phyloP scores from a whole-genome alignment of 495 filamentous ascomycete genomes.

The Aspergillus bridgeri region DNA sequence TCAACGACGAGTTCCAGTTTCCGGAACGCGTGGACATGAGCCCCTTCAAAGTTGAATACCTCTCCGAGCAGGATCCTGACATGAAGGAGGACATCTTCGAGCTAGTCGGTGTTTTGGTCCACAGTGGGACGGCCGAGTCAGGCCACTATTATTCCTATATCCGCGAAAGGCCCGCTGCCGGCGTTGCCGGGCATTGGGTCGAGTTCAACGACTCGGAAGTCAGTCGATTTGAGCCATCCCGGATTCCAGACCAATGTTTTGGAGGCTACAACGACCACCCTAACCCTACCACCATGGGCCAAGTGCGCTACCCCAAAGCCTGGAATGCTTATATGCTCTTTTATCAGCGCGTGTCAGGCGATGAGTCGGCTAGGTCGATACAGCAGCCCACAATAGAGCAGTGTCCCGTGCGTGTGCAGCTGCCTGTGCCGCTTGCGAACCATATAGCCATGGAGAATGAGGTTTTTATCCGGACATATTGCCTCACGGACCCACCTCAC shows the following conservation, averaged over 20 bases:
- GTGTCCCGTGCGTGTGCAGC: conserved; percentile 52
- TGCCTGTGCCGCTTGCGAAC: conserved; percentile 54
- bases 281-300: conserved; percentile 36
- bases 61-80: conserved; percentile 60
- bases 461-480: conserved; percentile 68
- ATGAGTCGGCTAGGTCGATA: conserved; percentile 37
- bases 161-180: conserved; percentile 65
- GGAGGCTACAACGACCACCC: conserved; percentile 62
- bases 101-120: conserved; percentile 87
- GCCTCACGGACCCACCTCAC: conserved; percentile 74
- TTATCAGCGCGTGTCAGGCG: conserved; percentile 76
- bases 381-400: conserved; percentile 30
- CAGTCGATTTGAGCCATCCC: conserved; percentile 64
- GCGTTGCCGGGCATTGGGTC: conserved; percentile 62
- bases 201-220: conserved; percentile 92
- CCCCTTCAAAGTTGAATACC: conserved; percentile 80
- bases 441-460: conserved; percentile 72
- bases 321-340: conserved; percentile 98
- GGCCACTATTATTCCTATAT: conserved; percentile 98
- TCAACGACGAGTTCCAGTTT: conserved; percentile 93
- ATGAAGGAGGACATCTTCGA: conserved; percentile 73
- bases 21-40: conserved; percentile 83
- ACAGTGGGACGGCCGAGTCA: conserved; percentile 87
- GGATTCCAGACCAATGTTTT: conserved; percentile 74
- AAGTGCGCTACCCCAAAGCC: conserved; percentile 56